Percentiles rank a stretch among this genome's conserved stretches.
phyloP scores from a whole-genome alignment of 2,329 filamentous ascomycete species.

The Hirsutella rhossiliensis region DNA sequence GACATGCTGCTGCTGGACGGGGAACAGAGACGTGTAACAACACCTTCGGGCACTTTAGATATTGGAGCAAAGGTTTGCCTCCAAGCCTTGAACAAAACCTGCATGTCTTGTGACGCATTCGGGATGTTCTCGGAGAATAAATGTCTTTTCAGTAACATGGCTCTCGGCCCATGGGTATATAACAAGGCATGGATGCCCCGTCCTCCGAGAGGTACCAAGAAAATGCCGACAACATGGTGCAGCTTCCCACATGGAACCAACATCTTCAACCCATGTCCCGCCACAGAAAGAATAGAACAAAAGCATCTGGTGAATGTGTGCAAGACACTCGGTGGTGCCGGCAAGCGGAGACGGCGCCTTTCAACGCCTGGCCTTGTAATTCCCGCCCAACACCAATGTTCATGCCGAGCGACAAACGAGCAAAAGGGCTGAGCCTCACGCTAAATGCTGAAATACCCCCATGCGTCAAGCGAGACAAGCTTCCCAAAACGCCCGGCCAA shows the following conservation, averaged over 20 bases:
- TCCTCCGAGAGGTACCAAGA: neutral
- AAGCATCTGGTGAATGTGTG: neutral
- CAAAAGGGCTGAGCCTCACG: conserved; percentile 7
- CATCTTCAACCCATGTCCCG: conserved; percentile 1
- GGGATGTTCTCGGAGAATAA: neutral
- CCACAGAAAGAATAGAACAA: neutral
- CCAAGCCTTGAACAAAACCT: neutral
- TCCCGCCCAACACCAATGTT: neutral
- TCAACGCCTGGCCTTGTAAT: neutral
- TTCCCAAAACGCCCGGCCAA: conserved; percentile 17
- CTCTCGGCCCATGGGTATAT: conserved; percentile 4
- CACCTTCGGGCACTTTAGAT: neutral
- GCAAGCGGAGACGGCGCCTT: neutral
- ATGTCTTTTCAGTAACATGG: neutral
- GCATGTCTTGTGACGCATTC: neutral
- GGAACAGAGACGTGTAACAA: conserved; percentile 2
- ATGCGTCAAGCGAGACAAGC: conserved; percentile 7
- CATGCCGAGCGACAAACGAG: conserved; percentile 1
- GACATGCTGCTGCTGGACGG: neutral
- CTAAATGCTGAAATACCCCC: conserved; percentile 6
- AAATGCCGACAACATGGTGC: neutral
- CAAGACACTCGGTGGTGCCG: neutral
- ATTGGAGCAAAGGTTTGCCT: neutral
- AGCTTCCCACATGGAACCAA: conserved; percentile 2
- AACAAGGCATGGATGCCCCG: conserved; percentile 1